Base-by-base conservation (phyloP, 176 grass and related monocot genomes). In the Oryza glumipatula region DNA sequence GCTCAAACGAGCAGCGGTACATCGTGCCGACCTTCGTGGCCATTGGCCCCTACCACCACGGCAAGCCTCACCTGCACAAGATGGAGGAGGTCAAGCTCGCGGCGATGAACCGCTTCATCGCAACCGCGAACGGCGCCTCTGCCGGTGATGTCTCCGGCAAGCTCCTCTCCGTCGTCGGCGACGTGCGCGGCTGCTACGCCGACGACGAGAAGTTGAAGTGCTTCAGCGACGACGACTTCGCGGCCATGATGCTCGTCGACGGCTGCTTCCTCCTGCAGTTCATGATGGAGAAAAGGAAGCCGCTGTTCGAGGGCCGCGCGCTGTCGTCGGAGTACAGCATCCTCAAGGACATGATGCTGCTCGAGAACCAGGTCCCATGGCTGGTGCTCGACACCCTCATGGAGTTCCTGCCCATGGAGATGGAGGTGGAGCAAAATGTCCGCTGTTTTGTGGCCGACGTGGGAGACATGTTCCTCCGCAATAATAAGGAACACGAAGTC, bases 331-430 rank as follows among this genome's bases (percentile, higher is more conserved):
- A 16, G 48, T 16, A 11, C 0, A 21, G 24, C 81, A 60, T 85
- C 65, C 0, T n/a, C 1, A 56, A 2, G 83, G 83, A 77, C 46
- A 54, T 77, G 30, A 60, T 85, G 46, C 61, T 69, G 45, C 44
- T 85, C 0, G 83, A 85, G 83, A 85, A 77, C 73, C 74, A 70
- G 65, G 19, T 85, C 48, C 74, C 83, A 0, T 78, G 73, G 83
- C 0, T 70, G 73, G 83, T 77, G 32, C 32, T 77, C 4, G 32
- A 85, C n/a, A 7, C 11, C 4, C 73, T 84, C 12, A 38, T 6
- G 65, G 2, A 61, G 0, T 43, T 74, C 10, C n/a, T 1, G 7
- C 41, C 41, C 41, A 0, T 5, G 35, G 35, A 5, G 4, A 0
- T 5, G 35, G 5, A 36, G 33, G 39, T 43, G 39, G 39, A 43